Base-by-base conservation (phyloP, 345 rosid species). In the Nephelium lappaceum region DNA sequence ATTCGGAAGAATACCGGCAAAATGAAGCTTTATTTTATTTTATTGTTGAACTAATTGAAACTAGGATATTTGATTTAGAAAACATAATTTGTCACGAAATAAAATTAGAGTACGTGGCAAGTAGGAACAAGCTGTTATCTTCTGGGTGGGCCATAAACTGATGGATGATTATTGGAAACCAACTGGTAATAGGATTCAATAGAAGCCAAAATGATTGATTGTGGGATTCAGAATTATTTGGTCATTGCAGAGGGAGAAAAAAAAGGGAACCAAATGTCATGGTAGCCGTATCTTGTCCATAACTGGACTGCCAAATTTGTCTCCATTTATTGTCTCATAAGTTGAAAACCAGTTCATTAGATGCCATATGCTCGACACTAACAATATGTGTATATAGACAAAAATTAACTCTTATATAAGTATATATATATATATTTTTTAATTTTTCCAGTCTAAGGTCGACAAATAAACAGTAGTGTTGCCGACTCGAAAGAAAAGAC, bases 161-260 rank as follows among this genome's bases (percentile, higher is more conserved):
- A 63, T 21, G 31, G 24, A 55, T 58, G 42, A 68, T 45, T 31
- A 68, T 45, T 31, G 71, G 71, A 49, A 57, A 55, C 27, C 57
- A 31, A 36, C 51, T 9, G 61, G 3, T 43, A 39, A 16, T 39
- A 36, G 9, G 41, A 25, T 16, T 36, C 38, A 80, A 71, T 74
- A 24, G 8, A 62, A 19, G 27, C 23, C 55, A 51, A 9, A 74
- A 67, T 72, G 67, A 73, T 73, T 73, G 77, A 58, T 39, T 47
- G 7, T 60, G 24, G 23, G 39, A 23, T 45, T 25, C 43, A 12
- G 11, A 25, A 62, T 45, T 25, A 16, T 43, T 58, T 3, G 16
- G 77, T 3, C 42, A 31, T 38, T n/a, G 24, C 64, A 18, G 64
- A 31, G 6, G 27, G 55, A 2, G 1, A 7, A 38, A 21, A 67